Conservation (phyloP, 495 filamentous ascomycete species). For the Thermochaetoides thermophila region DNA sequence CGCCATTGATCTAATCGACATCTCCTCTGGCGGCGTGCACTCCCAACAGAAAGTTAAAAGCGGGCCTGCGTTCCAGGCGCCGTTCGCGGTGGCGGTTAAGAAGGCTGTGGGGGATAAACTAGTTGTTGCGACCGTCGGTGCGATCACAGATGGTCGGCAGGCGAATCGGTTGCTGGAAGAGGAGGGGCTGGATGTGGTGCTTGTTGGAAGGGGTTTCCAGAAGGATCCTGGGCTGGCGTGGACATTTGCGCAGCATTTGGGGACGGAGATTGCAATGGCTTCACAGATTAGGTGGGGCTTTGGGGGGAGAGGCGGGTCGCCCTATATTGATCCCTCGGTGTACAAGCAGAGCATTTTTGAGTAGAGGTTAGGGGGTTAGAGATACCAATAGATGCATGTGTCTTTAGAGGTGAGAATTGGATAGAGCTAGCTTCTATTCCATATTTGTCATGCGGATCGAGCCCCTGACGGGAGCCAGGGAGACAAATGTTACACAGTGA, state of each 20-base stretch:
- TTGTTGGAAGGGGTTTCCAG: conserved; percentile 50
- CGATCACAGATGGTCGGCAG: conserved; percentile 40
- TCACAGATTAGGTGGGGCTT: too few species aligned
- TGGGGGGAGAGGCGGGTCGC: too few species aligned
- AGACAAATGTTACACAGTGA: too few species aligned
- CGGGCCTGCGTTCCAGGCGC: conserved; percentile 48
- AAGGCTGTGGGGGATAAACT: conserved; percentile 44
- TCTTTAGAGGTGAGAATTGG: too few species aligned
- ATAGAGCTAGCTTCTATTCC: too few species aligned
- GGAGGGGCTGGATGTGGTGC: conserved; percentile 37
- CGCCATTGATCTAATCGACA: conserved; percentile 51
- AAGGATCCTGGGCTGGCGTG: conserved; percentile 56
- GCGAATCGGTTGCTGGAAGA: conserved; percentile 38
- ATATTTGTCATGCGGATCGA: too few species aligned
- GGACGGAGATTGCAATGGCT: too few species aligned
- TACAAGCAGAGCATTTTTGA: too few species aligned
- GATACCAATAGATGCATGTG: too few species aligned
- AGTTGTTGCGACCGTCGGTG: conserved; percentile 44
- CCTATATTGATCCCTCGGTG: too few species aligned
- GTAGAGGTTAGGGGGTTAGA: too few species aligned
- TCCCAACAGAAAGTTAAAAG: conserved; percentile 38
- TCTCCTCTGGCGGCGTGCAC: conserved; percentile 47
- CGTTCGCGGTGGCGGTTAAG: conserved; percentile 37
- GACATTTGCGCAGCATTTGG: conserved; percentile 26
- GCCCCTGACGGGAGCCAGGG: too few species aligned